A percentile compares a stretch with the other conserved stretches of the same genome.
Evolutionary conservation across 352 stramenopile genomes (phyloP).

Genomic region (Globisporangium polare): DNA sequence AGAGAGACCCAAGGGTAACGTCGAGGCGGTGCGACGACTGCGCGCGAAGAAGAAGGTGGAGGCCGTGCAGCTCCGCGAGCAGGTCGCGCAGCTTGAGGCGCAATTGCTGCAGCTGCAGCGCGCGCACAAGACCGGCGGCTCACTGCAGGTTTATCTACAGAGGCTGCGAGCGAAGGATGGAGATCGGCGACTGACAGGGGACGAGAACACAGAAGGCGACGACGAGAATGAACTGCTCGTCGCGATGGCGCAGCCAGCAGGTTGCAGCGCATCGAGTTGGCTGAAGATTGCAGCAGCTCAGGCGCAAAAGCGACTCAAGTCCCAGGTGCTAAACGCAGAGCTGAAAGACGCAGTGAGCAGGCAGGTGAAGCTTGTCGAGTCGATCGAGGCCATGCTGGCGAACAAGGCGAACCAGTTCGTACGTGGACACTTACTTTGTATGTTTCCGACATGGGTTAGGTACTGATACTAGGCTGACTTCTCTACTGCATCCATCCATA

Average conservation of each 20-base stretch:
- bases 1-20: not conserved
- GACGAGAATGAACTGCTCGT: constrained; percentile 1
- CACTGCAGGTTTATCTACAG: not conserved
- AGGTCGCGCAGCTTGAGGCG: constrained; percentile 4
- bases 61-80: not conserved
- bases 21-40: not conserved
- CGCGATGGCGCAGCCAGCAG: constrained; percentile 1
- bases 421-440: constrained; percentile 16
- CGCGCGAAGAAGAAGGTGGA: constrained; percentile 11
- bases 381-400: constrained; percentile 34
- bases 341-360: constrained; percentile 33
- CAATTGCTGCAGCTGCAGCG: not conserved
- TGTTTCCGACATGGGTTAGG: not conserved
- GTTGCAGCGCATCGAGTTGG: constrained; percentile 25
- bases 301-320: constrained; percentile 29
- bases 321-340: constrained; percentile 36
- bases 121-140: not conserved
- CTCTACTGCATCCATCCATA: not conserved
- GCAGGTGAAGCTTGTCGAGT: constrained; percentile 39
- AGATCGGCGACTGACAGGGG: not conserved
- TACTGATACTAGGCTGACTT: not conserved
- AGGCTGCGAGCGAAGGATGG: not conserved
- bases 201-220: not conserved
- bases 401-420: constrained; percentile 15
- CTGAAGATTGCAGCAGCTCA: constrained; percentile 32